phyloP scores from a whole-genome alignment of 2,329 filamentous ascomycete genomes.

The Neonectria sp. region DNA sequence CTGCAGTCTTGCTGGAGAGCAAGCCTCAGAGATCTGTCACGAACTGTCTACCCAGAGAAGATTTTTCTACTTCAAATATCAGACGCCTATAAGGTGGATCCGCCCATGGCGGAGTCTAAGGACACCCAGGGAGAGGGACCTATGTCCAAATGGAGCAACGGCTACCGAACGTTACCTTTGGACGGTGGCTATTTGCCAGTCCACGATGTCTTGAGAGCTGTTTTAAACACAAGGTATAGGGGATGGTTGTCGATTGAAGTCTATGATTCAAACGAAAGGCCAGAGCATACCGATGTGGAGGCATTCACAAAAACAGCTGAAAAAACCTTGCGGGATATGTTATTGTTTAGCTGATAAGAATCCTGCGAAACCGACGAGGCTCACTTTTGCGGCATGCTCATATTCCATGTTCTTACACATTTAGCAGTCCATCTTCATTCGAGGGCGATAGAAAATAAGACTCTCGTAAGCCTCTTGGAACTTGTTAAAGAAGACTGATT shows the following conservation, averaged over 20 bases:
- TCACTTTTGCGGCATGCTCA: too few relatives aligned
- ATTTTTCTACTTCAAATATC: slow-evolving; percentile 83
- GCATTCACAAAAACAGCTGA: background rate
- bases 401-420: too few relatives aligned
- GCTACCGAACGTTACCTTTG: slow-evolving; percentile 78
- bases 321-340: background rate
- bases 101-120: slow-evolving; percentile 64
- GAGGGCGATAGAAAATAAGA: too few relatives aligned
- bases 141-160: slow-evolving; percentile 79
- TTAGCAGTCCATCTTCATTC: too few relatives aligned
- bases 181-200: slow-evolving; percentile 81
- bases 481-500: too few relatives aligned
- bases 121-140: slow-evolving; percentile 70
- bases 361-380: too few relatives aligned
- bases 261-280: slow-evolving; percentile 64
- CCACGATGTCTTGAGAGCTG: slow-evolving; percentile 74
- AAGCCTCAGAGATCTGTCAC: slow-evolving; percentile 70
- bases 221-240: slow-evolving; percentile 77
- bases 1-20: slow-evolving; percentile 65
- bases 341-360: background rate
- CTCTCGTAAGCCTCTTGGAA: too few relatives aligned
- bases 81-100: slow-evolving; percentile 77
- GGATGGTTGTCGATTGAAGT: slow-evolving; percentile 80
- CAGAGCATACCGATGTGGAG: background rate
- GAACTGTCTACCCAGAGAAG: slow-evolving; percentile 75